Conservation (phyloP, 2,329 filamentous ascomycete genomes). For the Microcyclospora tardicrescens region DNA sequence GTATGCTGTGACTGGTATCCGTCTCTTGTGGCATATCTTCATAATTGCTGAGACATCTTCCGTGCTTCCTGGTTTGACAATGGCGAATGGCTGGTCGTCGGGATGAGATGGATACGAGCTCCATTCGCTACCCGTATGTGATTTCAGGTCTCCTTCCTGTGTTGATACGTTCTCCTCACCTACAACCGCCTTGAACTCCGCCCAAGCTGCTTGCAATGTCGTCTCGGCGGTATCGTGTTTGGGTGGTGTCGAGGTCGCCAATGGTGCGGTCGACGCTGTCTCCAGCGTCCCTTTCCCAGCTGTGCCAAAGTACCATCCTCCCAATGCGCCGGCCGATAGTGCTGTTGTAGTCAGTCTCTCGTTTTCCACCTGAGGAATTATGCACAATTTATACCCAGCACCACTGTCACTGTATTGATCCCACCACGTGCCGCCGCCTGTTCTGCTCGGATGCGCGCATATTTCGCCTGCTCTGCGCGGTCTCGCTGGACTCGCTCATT, state of each 20-base stretch:
- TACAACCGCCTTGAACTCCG: slow-evolving; percentile 48
- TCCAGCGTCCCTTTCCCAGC: slow-evolving; percentile 37
- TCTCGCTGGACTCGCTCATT: slow-evolving; percentile 45
- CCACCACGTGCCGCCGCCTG: slow-evolving; percentile 16
- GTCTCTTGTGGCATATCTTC: slow-evolving; percentile 70
- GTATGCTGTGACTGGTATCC: slow-evolving; percentile 76
- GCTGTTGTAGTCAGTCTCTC: slow-evolving; percentile 25
- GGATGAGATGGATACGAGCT: slow-evolving; percentile 38
- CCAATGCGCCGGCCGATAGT: slow-evolving; percentile 36
- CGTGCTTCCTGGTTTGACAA: slow-evolving; percentile 65
- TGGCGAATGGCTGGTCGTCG: slow-evolving; percentile 39
- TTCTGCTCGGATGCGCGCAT: slow-evolving; percentile 26
- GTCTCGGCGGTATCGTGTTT: slow-evolving; percentile 43
- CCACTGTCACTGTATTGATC: not conserved
- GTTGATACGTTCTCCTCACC: slow-evolving; percentile 53
- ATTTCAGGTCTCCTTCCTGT: slow-evolving; percentile 38
- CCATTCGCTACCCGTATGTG: slow-evolving; percentile 51
- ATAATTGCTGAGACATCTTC: slow-evolving; percentile 77
- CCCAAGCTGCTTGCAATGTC: slow-evolving; percentile 52
- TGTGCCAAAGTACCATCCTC: slow-evolving; percentile 36
- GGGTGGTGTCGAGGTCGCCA: slow-evolving; percentile 35
- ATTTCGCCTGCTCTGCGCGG: slow-evolving; percentile 42
- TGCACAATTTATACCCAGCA: slow-evolving; percentile 17
- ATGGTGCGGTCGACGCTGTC: slow-evolving; percentile 44
- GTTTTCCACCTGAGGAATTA: slow-evolving; percentile 13